These are phyloP conservation scores for Cucurbita argyrosperma DNA, from an alignment of 306 rosid species.

Conservation along the genomic window DNA sequence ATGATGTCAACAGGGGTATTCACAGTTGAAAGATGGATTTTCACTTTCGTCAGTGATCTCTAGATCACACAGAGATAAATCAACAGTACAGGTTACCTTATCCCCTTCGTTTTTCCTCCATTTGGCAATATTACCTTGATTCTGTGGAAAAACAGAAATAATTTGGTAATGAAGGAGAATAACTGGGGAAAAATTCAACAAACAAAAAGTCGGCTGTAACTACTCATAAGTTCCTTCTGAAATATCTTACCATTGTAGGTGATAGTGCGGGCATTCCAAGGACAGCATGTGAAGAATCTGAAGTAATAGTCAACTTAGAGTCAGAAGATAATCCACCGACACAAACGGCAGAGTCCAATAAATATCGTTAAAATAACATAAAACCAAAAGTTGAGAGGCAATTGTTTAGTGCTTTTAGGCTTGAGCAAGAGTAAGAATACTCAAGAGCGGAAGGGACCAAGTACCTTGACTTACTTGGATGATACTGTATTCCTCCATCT, in stretches of 20 bases:
- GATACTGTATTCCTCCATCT: background rate
- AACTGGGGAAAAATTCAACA: background rate
- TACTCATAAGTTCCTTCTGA: background rate
- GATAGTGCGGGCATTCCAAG: conserved; percentile 91
- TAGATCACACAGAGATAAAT: conserved; percentile 9
- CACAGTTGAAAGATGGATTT: background rate
- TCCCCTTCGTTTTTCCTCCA: conserved; percentile 96
- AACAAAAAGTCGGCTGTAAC: background rate
- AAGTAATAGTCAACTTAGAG: conserved; percentile 11
- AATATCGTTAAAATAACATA: background rate
- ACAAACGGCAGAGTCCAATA: conserved; percentile 1
- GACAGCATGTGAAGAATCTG: conserved; percentile 56
- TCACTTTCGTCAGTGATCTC: background rate
- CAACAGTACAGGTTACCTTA: conserved; percentile 44
- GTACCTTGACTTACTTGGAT: background rate
- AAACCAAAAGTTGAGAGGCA: background rate
- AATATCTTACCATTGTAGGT: conserved; percentile 83
- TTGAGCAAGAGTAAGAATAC: background rate
- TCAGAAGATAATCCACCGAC: conserved; percentile 4
- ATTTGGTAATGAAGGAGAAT: conserved; percentile 11
- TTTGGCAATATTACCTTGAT: conserved; percentile 79
- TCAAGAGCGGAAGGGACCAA: background rate
- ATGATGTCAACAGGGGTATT: conserved; percentile 9
- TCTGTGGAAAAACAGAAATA: conserved; percentile 34
- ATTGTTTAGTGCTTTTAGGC: background rate